Evolutionary conservation across 1,284 basidiomycete species (phyloP).

Genomic region (Earliella scabrosa): DNA sequence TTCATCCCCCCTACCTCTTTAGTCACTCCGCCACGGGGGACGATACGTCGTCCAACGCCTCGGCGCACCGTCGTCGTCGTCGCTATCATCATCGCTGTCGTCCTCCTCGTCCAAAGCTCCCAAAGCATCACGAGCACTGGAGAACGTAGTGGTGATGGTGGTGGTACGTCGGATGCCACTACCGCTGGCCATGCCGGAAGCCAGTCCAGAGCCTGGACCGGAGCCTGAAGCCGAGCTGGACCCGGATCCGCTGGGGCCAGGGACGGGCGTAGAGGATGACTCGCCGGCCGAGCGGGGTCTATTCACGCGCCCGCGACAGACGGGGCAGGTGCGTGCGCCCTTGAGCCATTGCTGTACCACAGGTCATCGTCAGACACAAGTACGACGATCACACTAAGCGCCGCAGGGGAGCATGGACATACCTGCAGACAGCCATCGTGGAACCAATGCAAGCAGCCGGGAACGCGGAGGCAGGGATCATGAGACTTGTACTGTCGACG

Average conservation of each 20-base stretch:
- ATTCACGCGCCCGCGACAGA: slow-evolving; percentile 30
- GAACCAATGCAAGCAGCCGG: slow-evolving; percentile 77
- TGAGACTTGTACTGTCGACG: slow-evolving; percentile 55
- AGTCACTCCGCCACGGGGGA: too few relatives aligned
- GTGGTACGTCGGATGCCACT: too few relatives aligned
- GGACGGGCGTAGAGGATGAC: slow-evolving; percentile 1
- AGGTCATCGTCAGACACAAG: neutral
- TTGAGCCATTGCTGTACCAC: slow-evolving; percentile 40
- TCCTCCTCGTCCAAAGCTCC: too few relatives aligned
- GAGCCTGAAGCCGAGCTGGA: too few relatives aligned
- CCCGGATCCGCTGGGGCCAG: slow-evolving; percentile 10
- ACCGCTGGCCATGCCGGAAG: too few relatives aligned
- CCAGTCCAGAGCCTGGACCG: too few relatives aligned
- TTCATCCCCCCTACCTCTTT: too few relatives aligned
- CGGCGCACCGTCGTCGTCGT: too few relatives aligned
- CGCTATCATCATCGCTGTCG: too few relatives aligned
- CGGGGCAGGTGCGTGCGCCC: slow-evolving; percentile 32
- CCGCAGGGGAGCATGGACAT: slow-evolving; percentile 22
- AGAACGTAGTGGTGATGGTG: too few relatives aligned
- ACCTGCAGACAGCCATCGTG: slow-evolving; percentile 75
- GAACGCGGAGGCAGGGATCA: slow-evolving; percentile 63
- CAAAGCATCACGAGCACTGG: too few relatives aligned
- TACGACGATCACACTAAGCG: neutral
- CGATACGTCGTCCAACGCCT: too few relatives aligned
- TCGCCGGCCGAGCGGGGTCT: neutral